Evolutionary conservation across 78 protist genomes (phyloP).

Genomic region (Dictyostelium intermedium): DNA sequence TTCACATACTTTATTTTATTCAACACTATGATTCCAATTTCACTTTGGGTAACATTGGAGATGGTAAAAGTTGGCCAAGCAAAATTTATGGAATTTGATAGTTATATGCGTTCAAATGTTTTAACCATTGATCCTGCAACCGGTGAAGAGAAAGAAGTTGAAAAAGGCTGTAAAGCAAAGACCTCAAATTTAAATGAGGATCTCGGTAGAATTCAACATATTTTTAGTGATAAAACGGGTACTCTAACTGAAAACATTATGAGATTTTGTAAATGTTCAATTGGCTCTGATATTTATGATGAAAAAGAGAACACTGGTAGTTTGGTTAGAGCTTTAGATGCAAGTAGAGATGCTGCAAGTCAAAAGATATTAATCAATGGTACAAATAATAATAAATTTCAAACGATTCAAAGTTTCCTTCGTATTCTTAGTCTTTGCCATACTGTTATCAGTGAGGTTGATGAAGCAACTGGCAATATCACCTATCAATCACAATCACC

Average conservation of each 20-base stretch:
- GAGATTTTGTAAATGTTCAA: constrained; percentile 80
- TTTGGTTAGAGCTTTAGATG: constrained; percentile 3
- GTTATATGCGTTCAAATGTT: constrained; percentile 40
- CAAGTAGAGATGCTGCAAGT: not conserved
- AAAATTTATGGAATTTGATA: constrained; percentile 83
- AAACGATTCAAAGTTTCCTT: constrained; percentile 29
- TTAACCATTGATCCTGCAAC: not conserved
- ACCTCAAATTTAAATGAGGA: constrained; percentile 85
- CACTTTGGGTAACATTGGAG: constrained; percentile 85
- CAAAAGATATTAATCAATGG: not conserved
- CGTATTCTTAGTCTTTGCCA: constrained; percentile 72
- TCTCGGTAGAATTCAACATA: constrained; percentile 78
- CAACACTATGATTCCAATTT: constrained; percentile 81
- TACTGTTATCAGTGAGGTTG: constrained; percentile 63
- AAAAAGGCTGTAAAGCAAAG: constrained; percentile 62
- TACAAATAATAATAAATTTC: not conserved
- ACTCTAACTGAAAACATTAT: constrained; percentile 86
- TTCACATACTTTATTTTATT: constrained; percentile 83
- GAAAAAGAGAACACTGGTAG: constrained; percentile 49
- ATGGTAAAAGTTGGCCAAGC: constrained; percentile 83
- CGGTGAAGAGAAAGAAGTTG: constrained; percentile 5
- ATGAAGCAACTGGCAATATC: constrained; percentile 66
- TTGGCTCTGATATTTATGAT: constrained; percentile 58
- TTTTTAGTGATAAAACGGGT: constrained; percentile 89
- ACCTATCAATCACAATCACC: constrained; percentile 88